phyloP scores from a whole-genome alignment of 768 basidiomycete genomes.

The Ephemerocybe angulata region DNA sequence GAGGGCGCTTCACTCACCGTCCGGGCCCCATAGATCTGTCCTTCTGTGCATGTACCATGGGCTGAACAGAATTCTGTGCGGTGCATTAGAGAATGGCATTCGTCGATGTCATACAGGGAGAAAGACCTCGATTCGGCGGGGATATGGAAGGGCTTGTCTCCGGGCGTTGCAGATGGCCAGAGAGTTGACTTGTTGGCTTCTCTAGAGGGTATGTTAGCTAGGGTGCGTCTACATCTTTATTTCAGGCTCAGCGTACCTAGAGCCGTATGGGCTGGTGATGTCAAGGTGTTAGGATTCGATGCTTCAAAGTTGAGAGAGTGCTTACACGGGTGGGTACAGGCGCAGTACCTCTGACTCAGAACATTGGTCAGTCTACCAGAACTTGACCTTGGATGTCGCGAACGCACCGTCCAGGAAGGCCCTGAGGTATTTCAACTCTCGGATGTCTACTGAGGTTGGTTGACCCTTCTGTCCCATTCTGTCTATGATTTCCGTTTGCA shows the following conservation, averaged over 20 bases:
- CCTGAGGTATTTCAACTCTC: conserved; percentile 41
- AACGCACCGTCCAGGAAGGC: conserved; percentile 32
- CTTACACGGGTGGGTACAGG: neutral
- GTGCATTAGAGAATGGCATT: neutral
- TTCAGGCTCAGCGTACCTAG: too few relatives aligned
- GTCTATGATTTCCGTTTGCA: conserved; percentile 40
- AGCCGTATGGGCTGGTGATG: too few relatives aligned
- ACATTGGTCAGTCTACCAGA: too few relatives aligned
- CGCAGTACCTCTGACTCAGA: too few relatives aligned
- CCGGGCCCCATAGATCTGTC: conserved; percentile 51
- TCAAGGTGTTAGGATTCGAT: neutral
- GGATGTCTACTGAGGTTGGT: conserved; percentile 44
- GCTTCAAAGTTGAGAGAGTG: neutral
- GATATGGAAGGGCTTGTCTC: conserved; percentile 3
- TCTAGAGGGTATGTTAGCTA: too few relatives aligned
- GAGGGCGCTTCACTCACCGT: conserved; percentile 33
- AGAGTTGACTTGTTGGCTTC: neutral
- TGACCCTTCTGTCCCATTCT: conserved; percentile 33
- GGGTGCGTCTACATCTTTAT: too few relatives aligned
- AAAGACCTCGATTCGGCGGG: conserved; percentile 6
- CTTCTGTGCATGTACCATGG: conserved; percentile 47
- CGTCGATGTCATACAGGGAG: neutral
- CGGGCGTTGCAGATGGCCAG: neutral
- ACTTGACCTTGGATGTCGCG: neutral
- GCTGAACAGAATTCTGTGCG: conserved; percentile 25